Evolutionary conservation across 2,329 filamentous ascomycete species (phyloP), one percentile per base, ranked within the genome.

Genomic region (Pseudogymnoascus pannorum): DNA sequence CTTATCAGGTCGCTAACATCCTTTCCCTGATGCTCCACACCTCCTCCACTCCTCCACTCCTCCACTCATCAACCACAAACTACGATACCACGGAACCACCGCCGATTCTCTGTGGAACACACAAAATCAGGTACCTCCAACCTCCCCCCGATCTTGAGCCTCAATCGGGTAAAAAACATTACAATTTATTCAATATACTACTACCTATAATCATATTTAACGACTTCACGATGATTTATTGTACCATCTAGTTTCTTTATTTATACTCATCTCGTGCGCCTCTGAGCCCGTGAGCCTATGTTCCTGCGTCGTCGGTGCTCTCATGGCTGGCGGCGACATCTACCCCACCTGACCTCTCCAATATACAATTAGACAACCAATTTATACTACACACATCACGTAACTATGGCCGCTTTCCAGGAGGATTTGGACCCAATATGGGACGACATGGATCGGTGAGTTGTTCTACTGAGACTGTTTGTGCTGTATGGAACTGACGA

Each of bases 341-440:
- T 31, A 54, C 48, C 48, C 48, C 48, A 54, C 48, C 48, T 31
- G 48, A 54, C 48, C 65, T 63, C n/a, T n/a, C n/a, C 64, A 62
- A 67, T 62, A 59, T 62, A 66, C 67, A 68, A 69, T 65, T 65
- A 70, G 65, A 68, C 63, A 62, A 64, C 65, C 64, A 70, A 67
- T 68, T 61, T 64, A 69, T 64, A 59, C 44, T 9, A 31, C 29
- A 31, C 7, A 31, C 26, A 29, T 9, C 65, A 63, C 62, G 62
- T 60, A 66, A 68, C 64, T 61, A 77, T 76, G 72, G 72, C 72
- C 58, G 75, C 74, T 63, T 68, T 75, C 68, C 77, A 82, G 72
- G 73, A 73, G 68, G 78, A 79, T 59, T 68, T 78, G 61, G 84
- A 86, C 77, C 81, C 81, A 78, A 78, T 85, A 80, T 70, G 70